Evolutionary conservation across 768 basidiomycete species (phyloP), one percentile per base, ranked within the genome.

Genomic region (button mushroom (Agaricus bisporus)): DNA sequence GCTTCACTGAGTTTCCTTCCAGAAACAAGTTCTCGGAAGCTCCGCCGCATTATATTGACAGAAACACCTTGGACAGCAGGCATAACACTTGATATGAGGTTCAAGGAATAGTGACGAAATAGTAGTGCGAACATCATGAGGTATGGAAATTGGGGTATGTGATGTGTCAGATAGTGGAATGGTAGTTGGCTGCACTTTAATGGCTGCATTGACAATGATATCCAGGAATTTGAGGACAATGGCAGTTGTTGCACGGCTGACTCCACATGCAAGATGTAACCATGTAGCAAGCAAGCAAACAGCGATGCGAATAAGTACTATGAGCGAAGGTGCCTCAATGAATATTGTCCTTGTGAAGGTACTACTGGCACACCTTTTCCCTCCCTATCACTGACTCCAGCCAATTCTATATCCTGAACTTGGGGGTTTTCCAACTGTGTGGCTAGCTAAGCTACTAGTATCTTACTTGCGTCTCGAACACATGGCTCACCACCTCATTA

Each of bases 21-120:
- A 51, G 8, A 17, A 4, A 37, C 62, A 63, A 9, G 35, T 29
- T 41, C 45, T 20, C 4, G n/a, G 15, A 20, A 41, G 39, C 4
- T 12, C 20, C 4, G 15, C 39, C 4, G 12, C 6, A 6, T 15
- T 6, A 41, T 41, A 41, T 15, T 41, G 39, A 14, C 12, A 12
- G 12, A 41, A 41, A 41, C 62, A 63, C 41, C 54, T 59, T n/a
- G 62, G 62, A 35, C 62, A 63, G 41, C 54, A 57, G 9, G 61
- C 49, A 9, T 53, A 55, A 1, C 59, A 57, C 5, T 35, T 29
- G 28, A 63, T 53, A 2, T 25, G 43, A 11, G 62, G 62, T 35
- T 63, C 59, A 25, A 63, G 26, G 10, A 43, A 46, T 17, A 60
- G 48, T 4, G 45, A 25, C 6, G 46, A 38, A 39, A 59, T 56